A percentile compares a stretch with the other conserved stretches of the same genome.
These are phyloP conservation scores for Raffaelea ambrosiae DNA, from an alignment of 2,329 filamentous ascomycete genomes.

Conservation along the genomic window DNA sequence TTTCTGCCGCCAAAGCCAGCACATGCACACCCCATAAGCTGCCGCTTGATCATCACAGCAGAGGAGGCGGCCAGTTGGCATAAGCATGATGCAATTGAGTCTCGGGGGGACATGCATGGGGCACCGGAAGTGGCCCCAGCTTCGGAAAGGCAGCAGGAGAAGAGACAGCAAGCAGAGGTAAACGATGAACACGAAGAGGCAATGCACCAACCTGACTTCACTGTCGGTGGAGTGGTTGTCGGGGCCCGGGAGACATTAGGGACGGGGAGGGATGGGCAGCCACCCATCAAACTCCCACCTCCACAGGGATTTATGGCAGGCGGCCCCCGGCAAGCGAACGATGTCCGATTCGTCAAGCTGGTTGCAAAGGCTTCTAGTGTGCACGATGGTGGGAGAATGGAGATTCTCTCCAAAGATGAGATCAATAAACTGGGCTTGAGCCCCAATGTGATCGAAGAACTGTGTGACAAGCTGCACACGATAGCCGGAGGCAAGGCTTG, in stretches of 20 bases:
- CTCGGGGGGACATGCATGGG: slow-evolving; percentile 20
- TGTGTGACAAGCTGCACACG: slow-evolving; percentile 60
- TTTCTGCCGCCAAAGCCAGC: slow-evolving; percentile 76
- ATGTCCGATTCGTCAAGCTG: slow-evolving; percentile 27
- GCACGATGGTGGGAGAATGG: slow-evolving; percentile 53
- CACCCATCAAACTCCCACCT: slow-evolving; percentile 33
- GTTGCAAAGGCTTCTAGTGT: slow-evolving; percentile 36
- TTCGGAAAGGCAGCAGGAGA: slow-evolving; percentile 14
- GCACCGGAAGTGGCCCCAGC: slow-evolving; percentile 7
- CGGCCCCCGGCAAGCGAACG: slow-evolving; percentile 12
- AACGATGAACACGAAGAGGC: slow-evolving; percentile 2
- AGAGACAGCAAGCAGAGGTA: slow-evolving; percentile 25
- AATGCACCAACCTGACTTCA: slow-evolving; percentile 21
- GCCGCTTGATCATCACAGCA: slow-evolving; percentile 58
- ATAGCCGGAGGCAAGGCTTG: slow-evolving; percentile 64
- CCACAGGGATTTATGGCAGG: slow-evolving; percentile 30
- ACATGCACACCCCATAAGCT: slow-evolving; percentile 67
- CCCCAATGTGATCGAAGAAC: slow-evolving; percentile 56
- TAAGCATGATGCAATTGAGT: slow-evolving; percentile 26
- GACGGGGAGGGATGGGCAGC: slow-evolving; percentile 37
- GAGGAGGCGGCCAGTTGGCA: slow-evolving; percentile 35
- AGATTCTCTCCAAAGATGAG: slow-evolving; percentile 55
- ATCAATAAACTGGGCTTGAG: slow-evolving; percentile 60
- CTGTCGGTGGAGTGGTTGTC: slow-evolving; percentile 45
- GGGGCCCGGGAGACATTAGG: slow-evolving; percentile 42